These are phyloP conservation scores for Speleostelium caveatum DNA, from an alignment of 78 protist genomes.

Conservation along the genomic window DNA sequence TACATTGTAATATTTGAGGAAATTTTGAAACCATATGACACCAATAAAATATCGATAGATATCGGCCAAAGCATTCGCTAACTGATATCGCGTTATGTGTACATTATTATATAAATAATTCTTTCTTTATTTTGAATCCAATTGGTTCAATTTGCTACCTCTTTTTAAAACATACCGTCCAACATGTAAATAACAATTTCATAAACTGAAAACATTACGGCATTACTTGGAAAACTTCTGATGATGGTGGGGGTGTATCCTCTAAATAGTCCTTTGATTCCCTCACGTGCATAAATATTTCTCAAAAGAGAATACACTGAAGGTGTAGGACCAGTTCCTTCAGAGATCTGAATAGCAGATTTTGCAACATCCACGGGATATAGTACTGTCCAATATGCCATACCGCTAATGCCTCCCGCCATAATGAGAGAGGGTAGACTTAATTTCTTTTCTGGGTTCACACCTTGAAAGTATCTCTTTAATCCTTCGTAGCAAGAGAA, in stretches of 20 bases:
- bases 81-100: too few relatives aligned
- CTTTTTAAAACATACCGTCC: too few relatives aligned
- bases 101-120: too few relatives aligned
- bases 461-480: conserved; percentile 16
- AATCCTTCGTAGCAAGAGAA: conserved; percentile 46
- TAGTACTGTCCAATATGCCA: conserved; percentile 56
- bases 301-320: neutral
- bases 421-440: conserved; percentile 18
- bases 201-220: conserved; percentile 59
- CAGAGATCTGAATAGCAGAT: conserved; percentile 31
- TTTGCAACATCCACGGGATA: conserved; percentile 67
- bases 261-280: conserved; percentile 32
- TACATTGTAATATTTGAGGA: too few relatives aligned
- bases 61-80: too few relatives aligned
- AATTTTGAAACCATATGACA: too few relatives aligned
- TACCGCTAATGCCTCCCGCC: conserved; percentile 68
- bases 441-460: neutral
- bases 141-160: too few relatives aligned
- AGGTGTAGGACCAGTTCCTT: conserved; percentile 14
- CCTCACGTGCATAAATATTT: conserved; percentile 6
- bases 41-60: too few relatives aligned
- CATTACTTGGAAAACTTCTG: conserved; percentile 48
- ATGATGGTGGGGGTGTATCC: conserved; percentile 47
- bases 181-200: conserved; percentile 17
- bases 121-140: too few relatives aligned